Conservation (phyloP, 805 yeast species). For the Brettanomyces sp. region DNA sequence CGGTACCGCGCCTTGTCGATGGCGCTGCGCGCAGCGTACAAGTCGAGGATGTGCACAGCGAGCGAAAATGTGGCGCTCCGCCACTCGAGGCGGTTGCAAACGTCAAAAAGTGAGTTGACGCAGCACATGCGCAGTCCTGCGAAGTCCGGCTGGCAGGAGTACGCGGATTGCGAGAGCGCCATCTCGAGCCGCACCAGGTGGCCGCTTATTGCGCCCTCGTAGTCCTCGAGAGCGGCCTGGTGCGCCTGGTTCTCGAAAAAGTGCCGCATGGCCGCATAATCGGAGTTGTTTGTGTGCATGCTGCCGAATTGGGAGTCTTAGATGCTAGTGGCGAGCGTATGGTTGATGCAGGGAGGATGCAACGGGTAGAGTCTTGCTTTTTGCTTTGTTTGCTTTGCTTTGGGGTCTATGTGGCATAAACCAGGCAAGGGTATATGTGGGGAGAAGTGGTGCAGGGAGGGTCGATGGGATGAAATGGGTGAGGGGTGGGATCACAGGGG, state of each 20-base stretch:
- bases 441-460: no score
- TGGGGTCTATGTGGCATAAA: no score
- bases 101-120: constrained; percentile 24
- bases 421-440: no score
- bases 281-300: background rate
- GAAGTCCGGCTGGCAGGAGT: constrained; percentile 7
- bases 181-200: constrained; percentile 19
- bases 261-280: background rate
- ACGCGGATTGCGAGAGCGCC: background rate
- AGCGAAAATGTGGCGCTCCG: constrained; percentile 27
- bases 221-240: constrained; percentile 18
- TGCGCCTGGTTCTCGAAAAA: constrained; percentile 21
- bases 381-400: no score
- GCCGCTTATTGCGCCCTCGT: constrained; percentile 19
- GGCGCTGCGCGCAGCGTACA: constrained; percentile 26
- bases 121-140: constrained; percentile 14
- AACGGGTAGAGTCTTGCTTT: background rate
- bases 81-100: constrained; percentile 21
- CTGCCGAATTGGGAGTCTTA: no score
- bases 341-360: background rate
- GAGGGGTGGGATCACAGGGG: no score
- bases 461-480: no score
- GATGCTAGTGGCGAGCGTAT: no score
- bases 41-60: constrained; percentile 30
- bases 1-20: constrained; percentile 28